Evolutionary conservation across 192 early-diverging fungal genomes (phyloP), one percentile per base, ranked within the genome.

Genomic region (Paraglomus brasilianum): DNA sequence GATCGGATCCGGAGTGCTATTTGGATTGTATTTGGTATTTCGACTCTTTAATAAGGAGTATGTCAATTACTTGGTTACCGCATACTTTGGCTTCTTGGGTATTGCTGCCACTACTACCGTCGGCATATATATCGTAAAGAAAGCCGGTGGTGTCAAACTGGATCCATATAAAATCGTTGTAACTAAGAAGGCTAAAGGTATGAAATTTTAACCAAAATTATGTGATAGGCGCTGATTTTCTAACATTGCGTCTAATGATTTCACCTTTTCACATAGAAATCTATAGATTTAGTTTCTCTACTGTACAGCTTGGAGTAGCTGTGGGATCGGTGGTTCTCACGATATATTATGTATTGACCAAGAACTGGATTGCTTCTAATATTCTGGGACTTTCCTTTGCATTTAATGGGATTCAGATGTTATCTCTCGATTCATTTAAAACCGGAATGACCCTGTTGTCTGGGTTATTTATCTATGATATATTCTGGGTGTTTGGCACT

Each of bases 401-500:
- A 19, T 78, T 91, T 22, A 90, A 91, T 52, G 90, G 92, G 17
- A 88, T 97, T 65, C 83, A 88, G 62, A 81, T 98, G 36, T 80
- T 98, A 47, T 88, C 92, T 2, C 80, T 98, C 30, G 95, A 97
- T 76, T 96, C 95, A 7, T 97, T 98, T 86, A 91, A 89, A 76
- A 97, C 94, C 1, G 96, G 95, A n/a, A 94, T 95, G 82, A 91
- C 94, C 38, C 83, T 98, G 56, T 86, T 98, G 36, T 77, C 85
- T 21, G 95, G 91, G 15, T 78, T 98, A 47, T 98, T 98, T 80
- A 75, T 95, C 24, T 98, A 98, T 74, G 96, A 98, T 78, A 87
- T 98, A 57, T 98, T 97, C 70, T 98, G 96, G 96, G 96, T 98
- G 67, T 98, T 98, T 84, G 94, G 94, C 42, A 97, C 96, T 6